phyloP scores from a whole-genome alignment of 306 rosid genomes.

The Corylus avellana region DNA sequence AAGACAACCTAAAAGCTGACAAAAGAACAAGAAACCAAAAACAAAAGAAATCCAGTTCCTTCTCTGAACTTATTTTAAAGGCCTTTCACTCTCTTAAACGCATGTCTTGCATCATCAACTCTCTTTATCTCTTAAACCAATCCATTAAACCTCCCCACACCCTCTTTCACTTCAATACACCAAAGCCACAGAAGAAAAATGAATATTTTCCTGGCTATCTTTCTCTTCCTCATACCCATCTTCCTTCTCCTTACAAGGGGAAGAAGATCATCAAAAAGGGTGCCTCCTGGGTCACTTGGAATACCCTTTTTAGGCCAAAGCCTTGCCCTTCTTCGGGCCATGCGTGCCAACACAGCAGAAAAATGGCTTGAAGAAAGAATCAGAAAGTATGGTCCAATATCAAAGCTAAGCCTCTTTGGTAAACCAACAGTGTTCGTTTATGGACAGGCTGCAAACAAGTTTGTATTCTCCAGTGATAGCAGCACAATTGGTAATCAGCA shows the following conservation, averaged over 20 bases:
- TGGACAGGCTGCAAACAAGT: constrained; percentile 47
- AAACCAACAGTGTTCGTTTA: constrained; percentile 48
- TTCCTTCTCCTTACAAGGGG: constrained; percentile 43
- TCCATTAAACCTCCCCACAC: no score
- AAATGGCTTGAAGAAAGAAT: constrained; percentile 52
- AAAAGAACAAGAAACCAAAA: background rate
- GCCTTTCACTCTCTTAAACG: background rate
- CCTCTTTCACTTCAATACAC: background rate
- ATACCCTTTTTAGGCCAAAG: constrained; percentile 70
- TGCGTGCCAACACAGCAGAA: constrained; percentile 66
- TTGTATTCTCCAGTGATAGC: constrained; percentile 28
- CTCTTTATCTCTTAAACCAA: background rate
- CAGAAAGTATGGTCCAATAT: constrained; percentile 39
- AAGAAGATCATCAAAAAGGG: constrained; percentile 39
- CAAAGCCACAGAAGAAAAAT: constrained; percentile 18
- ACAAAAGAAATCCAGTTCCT: background rate
- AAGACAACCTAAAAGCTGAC: background rate
- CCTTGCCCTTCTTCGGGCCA: constrained; percentile 51
- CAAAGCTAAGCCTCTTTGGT: constrained; percentile 51
- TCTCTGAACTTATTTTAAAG: background rate
- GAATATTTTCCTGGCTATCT: constrained; percentile 28
- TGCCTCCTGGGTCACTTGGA: constrained; percentile 86
- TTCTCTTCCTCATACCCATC: constrained; percentile 47
- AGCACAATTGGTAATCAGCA: constrained; percentile 28
- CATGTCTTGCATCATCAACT: background rate